A percentile compares a stretch with the other conserved stretches of the same genome.
phyloP scores from a whole-genome alignment of 2,329 filamentous ascomycete genomes.

The Fusarium sp. region DNA sequence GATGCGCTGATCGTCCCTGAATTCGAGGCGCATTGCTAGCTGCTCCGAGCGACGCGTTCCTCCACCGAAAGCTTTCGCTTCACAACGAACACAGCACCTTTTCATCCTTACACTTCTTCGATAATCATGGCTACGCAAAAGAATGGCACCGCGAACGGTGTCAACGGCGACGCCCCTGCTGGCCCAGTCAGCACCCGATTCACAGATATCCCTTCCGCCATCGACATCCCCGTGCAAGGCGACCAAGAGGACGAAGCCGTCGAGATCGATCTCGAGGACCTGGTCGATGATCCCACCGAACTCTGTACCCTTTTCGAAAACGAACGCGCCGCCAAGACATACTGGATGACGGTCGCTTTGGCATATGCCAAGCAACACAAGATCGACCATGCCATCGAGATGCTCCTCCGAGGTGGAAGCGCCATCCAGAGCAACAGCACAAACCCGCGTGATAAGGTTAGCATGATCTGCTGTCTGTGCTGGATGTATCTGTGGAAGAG shows the following conservation, averaged over 20 bases:
- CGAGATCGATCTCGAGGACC: conserved; percentile 91
- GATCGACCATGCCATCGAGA: conserved; percentile 84
- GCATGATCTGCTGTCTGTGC: conserved; percentile 84
- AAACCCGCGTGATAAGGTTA: conserved; percentile 84
- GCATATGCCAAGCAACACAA: conserved; percentile 97
- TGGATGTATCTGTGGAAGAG: conserved; percentile 95
- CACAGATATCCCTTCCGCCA: conserved; percentile 72
- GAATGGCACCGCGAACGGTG: conserved; percentile 60
- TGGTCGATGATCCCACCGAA: conserved; percentile 94
- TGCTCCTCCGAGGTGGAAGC: conserved; percentile 78
- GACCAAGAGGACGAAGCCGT: conserved; percentile 80
- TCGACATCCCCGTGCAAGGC: conserved; percentile 74
- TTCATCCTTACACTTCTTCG: conserved; percentile 6
- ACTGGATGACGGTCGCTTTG: conserved; percentile 98
- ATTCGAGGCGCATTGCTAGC: conserved; percentile 48
- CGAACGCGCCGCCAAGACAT: conserved; percentile 88
- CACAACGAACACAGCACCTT: conserved; percentile 20
- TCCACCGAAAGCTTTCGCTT: conserved; percentile 27
- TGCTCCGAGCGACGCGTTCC: conserved; percentile 48
- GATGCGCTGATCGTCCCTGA: conserved; percentile 46
- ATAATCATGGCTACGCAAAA: conserved; percentile 55
- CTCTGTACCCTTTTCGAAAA: conserved; percentile 95
- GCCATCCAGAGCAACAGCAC: conserved; percentile 77
- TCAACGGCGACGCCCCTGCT: conserved; percentile 52
- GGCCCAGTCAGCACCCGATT: conserved; percentile 67